Evolutionary conservation across 164 flowering plant genomes (phyloP).

Genomic region (Kalanchoe fedtschenkoi): DNA sequence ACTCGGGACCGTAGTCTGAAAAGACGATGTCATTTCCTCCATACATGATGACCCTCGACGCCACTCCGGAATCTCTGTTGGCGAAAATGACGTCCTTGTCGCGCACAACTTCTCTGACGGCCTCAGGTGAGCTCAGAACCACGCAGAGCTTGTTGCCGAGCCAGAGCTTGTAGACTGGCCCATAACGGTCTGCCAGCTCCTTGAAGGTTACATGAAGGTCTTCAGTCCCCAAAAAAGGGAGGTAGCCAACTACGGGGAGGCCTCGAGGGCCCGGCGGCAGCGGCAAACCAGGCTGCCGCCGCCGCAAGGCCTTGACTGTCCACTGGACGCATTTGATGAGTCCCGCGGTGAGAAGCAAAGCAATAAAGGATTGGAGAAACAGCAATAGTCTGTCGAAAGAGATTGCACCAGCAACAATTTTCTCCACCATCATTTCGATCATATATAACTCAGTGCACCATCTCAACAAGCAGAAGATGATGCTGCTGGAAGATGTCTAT

Average conservation of each 20-base stretch:
- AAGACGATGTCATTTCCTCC: constrained; percentile 19
- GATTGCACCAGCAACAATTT: too few species aligned
- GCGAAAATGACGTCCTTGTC: constrained; percentile 17
- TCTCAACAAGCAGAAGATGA: too few species aligned
- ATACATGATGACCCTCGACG: constrained; percentile 14
- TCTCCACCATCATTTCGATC: too few species aligned
- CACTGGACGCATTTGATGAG: too few species aligned
- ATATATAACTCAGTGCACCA: too few species aligned
- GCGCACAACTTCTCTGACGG: constrained; percentile 26
- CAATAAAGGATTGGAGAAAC: too few species aligned
- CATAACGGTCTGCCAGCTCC: constrained; percentile 19
- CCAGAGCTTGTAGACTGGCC: constrained; percentile 30
- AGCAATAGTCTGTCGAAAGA: too few species aligned
- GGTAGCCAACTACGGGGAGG: constrained; percentile 38
- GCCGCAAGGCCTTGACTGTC: too few species aligned
- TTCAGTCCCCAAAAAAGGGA: constrained; percentile 33
- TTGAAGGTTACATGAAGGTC: constrained; percentile 30
- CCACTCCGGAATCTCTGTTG: constrained; percentile 32
- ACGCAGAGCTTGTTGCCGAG: constrained; percentile 29
- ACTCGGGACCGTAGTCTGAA: constrained; percentile 5
- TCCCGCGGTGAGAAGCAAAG: too few species aligned
- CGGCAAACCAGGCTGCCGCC: constrained; percentile 7
- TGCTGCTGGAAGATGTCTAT: too few species aligned
- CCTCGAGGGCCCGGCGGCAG: constrained; percentile 47
- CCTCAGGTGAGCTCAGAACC: constrained; percentile 27